These are phyloP conservation scores for Boletus pseudopeckii DNA, from an alignment of 768 basidiomycete species.

Conservation along the genomic window DNA sequence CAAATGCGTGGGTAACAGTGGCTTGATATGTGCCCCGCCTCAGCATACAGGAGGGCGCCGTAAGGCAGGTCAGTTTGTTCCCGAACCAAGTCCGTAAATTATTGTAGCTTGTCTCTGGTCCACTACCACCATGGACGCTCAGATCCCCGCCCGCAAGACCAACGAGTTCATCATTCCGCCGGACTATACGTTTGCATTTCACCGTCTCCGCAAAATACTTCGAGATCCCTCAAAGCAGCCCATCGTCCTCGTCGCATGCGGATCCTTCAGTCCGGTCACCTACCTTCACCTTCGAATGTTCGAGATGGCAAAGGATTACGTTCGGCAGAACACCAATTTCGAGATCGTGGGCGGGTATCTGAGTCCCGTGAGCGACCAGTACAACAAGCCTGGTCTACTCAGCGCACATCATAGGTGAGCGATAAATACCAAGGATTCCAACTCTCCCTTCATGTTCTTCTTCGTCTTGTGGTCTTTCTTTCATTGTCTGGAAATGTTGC, in stretches of 20 bases:
- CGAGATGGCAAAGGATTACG: slow-evolving; percentile 98
- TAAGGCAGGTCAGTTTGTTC: background rate
- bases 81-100: slow-evolving; percentile 6
- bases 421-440: background rate
- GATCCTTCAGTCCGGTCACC: slow-evolving; percentile 97
- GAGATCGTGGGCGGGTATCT: slow-evolving; percentile 96
- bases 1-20: slow-evolving; percentile 20
- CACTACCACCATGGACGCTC: slow-evolving; percentile 26
- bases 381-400: slow-evolving; percentile 94
- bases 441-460: background rate
- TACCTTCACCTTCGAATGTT: slow-evolving; percentile 99
- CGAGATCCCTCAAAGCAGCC: slow-evolving; percentile 70
- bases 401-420: slow-evolving; percentile 85
- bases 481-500: background rate
- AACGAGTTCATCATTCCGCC: slow-evolving; percentile 56
- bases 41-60: background rate
- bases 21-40: slow-evolving; percentile 10
- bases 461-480: background rate
- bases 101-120: slow-evolving; percentile 8
- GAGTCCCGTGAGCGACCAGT: slow-evolving; percentile 92
- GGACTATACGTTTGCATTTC: slow-evolving; percentile 63
- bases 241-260: slow-evolving; percentile 94
- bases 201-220: slow-evolving; percentile 58
- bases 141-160: slow-evolving; percentile 19
- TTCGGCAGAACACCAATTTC: slow-evolving; percentile 86